Evolutionary conservation across 148 eudicot species (phyloP).

Genomic region (Camellia granthamiana): DNA sequence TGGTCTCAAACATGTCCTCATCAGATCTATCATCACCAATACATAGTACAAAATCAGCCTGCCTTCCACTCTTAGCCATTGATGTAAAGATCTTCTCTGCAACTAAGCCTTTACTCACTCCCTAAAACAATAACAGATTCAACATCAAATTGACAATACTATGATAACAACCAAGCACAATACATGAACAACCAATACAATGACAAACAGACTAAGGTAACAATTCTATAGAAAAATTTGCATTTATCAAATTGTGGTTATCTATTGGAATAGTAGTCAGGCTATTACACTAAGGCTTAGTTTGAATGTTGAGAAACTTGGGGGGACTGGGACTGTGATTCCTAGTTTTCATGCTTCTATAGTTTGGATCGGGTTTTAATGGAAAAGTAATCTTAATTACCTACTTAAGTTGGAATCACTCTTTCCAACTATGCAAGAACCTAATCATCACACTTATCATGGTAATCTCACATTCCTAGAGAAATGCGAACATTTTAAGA

Average conservation of each 20-base stretch:
- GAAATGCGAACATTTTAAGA: too few relatives aligned
- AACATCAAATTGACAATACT: background rate
- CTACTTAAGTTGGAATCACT: too few relatives aligned
- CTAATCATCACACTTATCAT: too few relatives aligned
- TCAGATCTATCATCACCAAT: conserved; percentile 29
- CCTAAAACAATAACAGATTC: conserved; percentile 12
- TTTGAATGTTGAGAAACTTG: too few relatives aligned
- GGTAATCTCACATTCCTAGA: too few relatives aligned
- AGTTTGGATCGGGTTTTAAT: too few relatives aligned
- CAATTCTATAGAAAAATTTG: too few relatives aligned
- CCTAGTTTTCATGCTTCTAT: too few relatives aligned
- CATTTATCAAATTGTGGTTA: background rate
- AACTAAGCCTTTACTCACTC: conserved; percentile 28
- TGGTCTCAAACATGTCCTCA: conserved; percentile 28
- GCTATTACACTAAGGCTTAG: too few relatives aligned
- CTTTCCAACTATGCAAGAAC: too few relatives aligned
- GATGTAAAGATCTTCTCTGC: conserved; percentile 23
- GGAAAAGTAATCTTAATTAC: too few relatives aligned
- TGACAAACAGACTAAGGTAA: background rate
- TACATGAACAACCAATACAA: background rate
- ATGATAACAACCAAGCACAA: background rate
- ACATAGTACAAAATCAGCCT: conserved; percentile 28
- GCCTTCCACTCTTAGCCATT: conserved; percentile 2
- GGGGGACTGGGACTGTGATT: background rate
- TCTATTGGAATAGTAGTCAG: too few relatives aligned